These are phyloP conservation scores for Aspergillus bertholletiae DNA, from an alignment of 495 filamentous ascomycete genomes.

Conservation along the genomic window DNA sequence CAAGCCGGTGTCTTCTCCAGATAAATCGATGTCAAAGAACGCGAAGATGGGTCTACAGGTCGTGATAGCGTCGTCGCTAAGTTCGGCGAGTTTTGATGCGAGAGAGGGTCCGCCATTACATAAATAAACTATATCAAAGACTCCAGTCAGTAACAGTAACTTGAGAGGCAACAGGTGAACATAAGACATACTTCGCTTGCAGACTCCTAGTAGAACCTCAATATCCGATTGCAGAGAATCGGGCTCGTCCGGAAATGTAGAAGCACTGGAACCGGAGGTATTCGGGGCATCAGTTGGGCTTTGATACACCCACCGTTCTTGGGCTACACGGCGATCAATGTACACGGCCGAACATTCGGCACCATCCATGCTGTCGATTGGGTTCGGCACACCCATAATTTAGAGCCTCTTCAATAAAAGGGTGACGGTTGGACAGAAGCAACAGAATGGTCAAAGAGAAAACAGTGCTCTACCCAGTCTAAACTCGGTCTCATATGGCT, in stretches of 20 bases:
- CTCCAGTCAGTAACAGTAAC: constrained; percentile 3
- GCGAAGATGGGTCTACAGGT: constrained; percentile 71
- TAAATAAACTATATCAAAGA: constrained; percentile 56
- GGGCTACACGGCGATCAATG: constrained; percentile 68
- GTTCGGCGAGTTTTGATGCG: constrained; percentile 61
- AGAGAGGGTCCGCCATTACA: constrained; percentile 70
- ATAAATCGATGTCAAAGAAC: constrained; percentile 62
- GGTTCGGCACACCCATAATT: constrained; percentile 18
- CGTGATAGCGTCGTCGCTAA: constrained; percentile 59
- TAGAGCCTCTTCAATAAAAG: constrained; percentile 8
- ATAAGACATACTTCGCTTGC: constrained; percentile 49
- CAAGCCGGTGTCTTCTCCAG: constrained; percentile 26
- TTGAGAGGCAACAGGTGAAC: not conserved
- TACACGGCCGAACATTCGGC: constrained; percentile 76
- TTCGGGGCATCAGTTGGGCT: constrained; percentile 29
- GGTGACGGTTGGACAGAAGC: constrained; percentile 5
- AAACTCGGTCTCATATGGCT: constrained; percentile 18
- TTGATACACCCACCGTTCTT: constrained; percentile 56
- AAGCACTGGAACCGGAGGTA: constrained; percentile 22
- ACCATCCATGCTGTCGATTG: constrained; percentile 56
- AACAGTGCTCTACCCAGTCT: constrained; percentile 8
- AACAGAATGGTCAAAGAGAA: constrained; percentile 9
- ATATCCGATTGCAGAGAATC: constrained; percentile 49
- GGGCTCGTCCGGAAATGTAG: constrained; percentile 40
- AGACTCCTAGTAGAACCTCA: constrained; percentile 46